Conservation (phyloP, 768 basidiomycete genomes). For the Boletus tomentosulus region DNA sequence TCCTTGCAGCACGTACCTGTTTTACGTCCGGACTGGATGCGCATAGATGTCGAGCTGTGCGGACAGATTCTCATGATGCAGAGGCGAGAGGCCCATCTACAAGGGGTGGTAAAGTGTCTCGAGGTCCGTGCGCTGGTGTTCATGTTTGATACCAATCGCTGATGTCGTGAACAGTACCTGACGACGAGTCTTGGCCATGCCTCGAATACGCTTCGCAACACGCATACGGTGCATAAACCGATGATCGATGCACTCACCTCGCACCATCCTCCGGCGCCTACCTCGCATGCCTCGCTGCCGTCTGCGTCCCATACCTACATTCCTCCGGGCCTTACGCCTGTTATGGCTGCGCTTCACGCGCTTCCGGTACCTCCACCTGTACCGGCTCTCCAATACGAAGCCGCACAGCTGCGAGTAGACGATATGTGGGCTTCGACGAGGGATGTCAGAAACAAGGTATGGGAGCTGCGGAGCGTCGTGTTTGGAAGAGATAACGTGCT, state of each 20-base stretch:
- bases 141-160: constrained; percentile 6
- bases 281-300: background rate
- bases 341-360: constrained; percentile 32
- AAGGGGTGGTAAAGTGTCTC: constrained; percentile 58
- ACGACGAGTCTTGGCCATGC: constrained; percentile 49
- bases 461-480: constrained; percentile 61
- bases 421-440: constrained; percentile 66
- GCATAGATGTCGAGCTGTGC: constrained; percentile 73
- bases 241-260: constrained; percentile 44
- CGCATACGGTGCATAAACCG: constrained; percentile 51
- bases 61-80: constrained; percentile 69
- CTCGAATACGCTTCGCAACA: constrained; percentile 53
- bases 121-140: constrained; percentile 36
- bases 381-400: constrained; percentile 60
- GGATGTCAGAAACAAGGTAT: constrained; percentile 57
- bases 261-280: constrained; percentile 7
- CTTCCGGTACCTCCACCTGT: constrained; percentile 25
- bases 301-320: constrained; percentile 2
- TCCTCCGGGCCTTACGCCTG: constrained; percentile 21
- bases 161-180: constrained; percentile 37
- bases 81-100: constrained; percentile 63
- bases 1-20: constrained; percentile 46
- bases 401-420: constrained; percentile 60
- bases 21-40: constrained; percentile 61
- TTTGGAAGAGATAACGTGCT: constrained; percentile 58